phyloP scores from a whole-genome alignment of 352 stramenopile species.

The Stramenopiles sp. region DNA sequence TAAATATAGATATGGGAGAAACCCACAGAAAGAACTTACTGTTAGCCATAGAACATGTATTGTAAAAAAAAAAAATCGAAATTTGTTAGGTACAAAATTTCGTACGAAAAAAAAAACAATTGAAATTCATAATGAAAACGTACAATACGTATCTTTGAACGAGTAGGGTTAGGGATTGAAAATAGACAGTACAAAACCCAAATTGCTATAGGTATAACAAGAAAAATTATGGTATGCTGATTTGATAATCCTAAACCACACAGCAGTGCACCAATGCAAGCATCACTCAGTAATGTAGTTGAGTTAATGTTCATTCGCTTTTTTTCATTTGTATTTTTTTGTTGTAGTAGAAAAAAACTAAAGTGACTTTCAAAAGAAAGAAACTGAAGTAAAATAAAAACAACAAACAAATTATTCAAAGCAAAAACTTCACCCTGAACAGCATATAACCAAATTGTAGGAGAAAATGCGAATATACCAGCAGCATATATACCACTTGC shows the following conservation, averaged over 20 bases:
- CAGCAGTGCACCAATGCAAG: background rate
- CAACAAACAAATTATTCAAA: conserved; percentile 1
- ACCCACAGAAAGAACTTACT: conserved; percentile 1
- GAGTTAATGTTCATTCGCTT: no score
- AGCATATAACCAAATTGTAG: conserved; percentile 2
- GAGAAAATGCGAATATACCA: conserved; percentile 5
- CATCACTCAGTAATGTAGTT: background rate
- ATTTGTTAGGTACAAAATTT: background rate
- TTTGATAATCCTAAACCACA: conserved; percentile 6
- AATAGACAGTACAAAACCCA: no score
- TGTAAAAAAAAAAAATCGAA: background rate
- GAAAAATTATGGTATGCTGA: conserved; percentile 1
- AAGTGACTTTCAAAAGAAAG: conserved; percentile 1
- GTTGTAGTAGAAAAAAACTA: no score
- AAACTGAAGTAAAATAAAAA: conserved; percentile 6
- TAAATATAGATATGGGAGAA: no score
- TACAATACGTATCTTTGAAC: conserved; percentile 3
- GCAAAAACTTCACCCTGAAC: conserved; percentile 2
- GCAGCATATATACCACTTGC: conserved; percentile 3
- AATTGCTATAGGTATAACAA: conserved; percentile 2
- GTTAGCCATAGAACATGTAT: conserved; percentile 3
- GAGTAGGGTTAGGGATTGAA: no score
- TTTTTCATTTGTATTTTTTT: no score
- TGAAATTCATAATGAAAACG: background rate
- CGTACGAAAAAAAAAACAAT: background rate